Evolutionary conservation across 2,329 filamentous ascomycete species (phyloP).

Genomic region (Lecanicillium sp.): DNA sequence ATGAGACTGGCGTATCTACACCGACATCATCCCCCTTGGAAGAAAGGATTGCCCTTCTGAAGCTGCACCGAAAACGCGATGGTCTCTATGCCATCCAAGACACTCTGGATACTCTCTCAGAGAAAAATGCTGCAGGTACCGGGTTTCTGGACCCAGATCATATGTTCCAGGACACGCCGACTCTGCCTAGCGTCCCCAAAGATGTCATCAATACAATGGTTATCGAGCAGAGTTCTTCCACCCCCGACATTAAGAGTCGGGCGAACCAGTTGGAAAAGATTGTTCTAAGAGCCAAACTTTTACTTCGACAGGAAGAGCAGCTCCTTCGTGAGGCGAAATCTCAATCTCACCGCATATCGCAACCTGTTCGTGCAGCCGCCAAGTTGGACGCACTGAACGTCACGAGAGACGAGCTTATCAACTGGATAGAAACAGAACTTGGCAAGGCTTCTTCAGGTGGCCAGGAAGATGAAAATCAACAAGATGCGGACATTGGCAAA

Average conservation of each 20-base stretch:
- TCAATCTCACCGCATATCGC: slow-evolving; percentile 23
- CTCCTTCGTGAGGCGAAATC: slow-evolving; percentile 38
- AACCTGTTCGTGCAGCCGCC: slow-evolving; percentile 23
- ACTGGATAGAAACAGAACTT: slow-evolving; percentile 57
- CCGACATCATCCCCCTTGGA: slow-evolving; percentile 26
- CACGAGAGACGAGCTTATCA: slow-evolving; percentile 52
- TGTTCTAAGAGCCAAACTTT: slow-evolving; percentile 48
- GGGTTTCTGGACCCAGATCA: slow-evolving; percentile 41
- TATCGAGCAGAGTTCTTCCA: slow-evolving; percentile 27
- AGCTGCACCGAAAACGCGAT: slow-evolving; percentile 42
- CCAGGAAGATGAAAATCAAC: slow-evolving; percentile 19
- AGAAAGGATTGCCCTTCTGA: slow-evolving; percentile 42
- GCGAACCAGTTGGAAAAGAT: slow-evolving; percentile 48
- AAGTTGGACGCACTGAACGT: slow-evolving; percentile 45
- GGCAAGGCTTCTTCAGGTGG: slow-evolving; percentile 37
- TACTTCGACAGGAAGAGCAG: slow-evolving; percentile 47
- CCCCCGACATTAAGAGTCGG: slow-evolving; percentile 36
- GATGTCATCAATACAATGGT: slow-evolving; percentile 43
- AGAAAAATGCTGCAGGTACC: slow-evolving; percentile 41
- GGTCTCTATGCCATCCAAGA: slow-evolving; percentile 41
- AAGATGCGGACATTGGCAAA: slow-evolving; percentile 15
- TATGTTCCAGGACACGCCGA: slow-evolving; percentile 34
- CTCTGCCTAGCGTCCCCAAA: slow-evolving; percentile 42
- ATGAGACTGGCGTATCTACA: slow-evolving; percentile 13
- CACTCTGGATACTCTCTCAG: slow-evolving; percentile 40